Base-by-base conservation (phyloP, 1,284 basidiomycete genomes). In the Trichosporon sp. region DNA sequence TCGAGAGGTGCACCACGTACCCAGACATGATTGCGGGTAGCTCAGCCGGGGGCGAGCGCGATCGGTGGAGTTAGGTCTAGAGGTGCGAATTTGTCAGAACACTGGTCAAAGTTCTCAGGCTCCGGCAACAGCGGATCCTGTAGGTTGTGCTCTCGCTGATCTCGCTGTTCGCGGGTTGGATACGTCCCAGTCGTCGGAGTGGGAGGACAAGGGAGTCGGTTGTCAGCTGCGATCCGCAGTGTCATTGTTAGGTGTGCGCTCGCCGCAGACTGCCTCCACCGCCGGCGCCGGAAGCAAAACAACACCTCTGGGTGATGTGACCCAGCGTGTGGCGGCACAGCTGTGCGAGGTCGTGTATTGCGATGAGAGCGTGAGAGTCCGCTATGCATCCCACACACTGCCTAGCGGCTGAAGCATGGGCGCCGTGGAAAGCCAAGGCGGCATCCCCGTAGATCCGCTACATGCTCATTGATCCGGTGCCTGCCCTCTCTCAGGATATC, bases 21-120 rank as follows among this genome's bases (percentile, higher is more conserved):
- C 58, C 60, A 10, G 64, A 62, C 64, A 65, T 65, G 31, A 16
- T 34, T 60, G 58, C 19, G 37, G 31, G n/a, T 49, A 56, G 23
- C 29, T n/a, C n/a, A 19, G 58, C 6, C 16, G 14, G 49, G 16
- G 27, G 49, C 25, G 49, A n/a, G 49, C 49, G 27, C 25, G 49
- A 29, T 27, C 27, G 27, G 25, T 54, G 25, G 25, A 27, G 49
- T 27, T n/a, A 7, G 25, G 14, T n/a, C 25, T 14, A 11, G 3
- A 13, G 49, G 49, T 54, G 14, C 27, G 49, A 29, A 29, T 29
- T 54, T 29, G 8, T 54, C 23, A 37, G 11, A 37, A 34, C 40
- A 19, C 11, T 44, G 19, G 16, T 6, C 32, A n/a, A 16, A 16
- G 4, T 14, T 29, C 13, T 16, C 49, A 13, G 13, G 13, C 31